Percentiles rank a stretch among this genome's conserved stretches.
Conservation (phyloP, 164 flowering plant genomes). For the Buxus sempervirens region DNA sequence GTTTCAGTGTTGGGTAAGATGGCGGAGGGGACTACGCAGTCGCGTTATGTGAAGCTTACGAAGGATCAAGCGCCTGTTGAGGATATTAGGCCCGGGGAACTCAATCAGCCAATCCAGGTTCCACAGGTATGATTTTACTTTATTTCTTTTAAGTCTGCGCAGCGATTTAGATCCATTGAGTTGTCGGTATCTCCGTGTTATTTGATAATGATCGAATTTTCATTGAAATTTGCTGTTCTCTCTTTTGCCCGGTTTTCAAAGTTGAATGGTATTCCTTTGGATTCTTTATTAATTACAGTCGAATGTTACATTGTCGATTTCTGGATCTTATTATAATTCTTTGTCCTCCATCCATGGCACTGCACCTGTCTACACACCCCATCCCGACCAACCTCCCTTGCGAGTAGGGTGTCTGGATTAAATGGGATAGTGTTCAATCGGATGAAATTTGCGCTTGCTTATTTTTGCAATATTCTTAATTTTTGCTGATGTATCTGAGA, state of each 20-base stretch:
- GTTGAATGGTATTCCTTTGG: too few relatives aligned
- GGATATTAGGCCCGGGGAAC: slow-evolving; percentile 72
- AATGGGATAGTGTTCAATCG: background rate
- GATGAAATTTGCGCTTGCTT: too few relatives aligned
- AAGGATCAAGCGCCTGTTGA: slow-evolving; percentile 53
- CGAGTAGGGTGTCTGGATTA: too few relatives aligned
- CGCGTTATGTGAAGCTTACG: slow-evolving; percentile 56
- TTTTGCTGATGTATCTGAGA: too few relatives aligned
- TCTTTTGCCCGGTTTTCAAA: background rate
- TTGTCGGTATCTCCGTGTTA: background rate
- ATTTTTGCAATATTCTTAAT: too few relatives aligned
- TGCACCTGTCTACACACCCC: too few relatives aligned
- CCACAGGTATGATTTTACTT: slow-evolving; percentile 46
- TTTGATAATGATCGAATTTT: background rate
- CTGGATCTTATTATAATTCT: background rate
- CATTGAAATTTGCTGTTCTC: background rate
- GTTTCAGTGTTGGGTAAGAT: slow-evolving; percentile 25
- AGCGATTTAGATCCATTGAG: background rate
- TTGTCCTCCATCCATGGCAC: too few relatives aligned
- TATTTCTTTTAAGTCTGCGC: background rate
- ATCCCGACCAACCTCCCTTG: too few relatives aligned
- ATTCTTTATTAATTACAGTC: too few relatives aligned
- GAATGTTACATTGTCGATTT: background rate
- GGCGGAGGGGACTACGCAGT: slow-evolving; percentile 46
- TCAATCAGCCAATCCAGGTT: slow-evolving; percentile 64